phyloP scores from a whole-genome alignment of 1,284 basidiomycete genomes.

The Apiotrichum sp. region DNA sequence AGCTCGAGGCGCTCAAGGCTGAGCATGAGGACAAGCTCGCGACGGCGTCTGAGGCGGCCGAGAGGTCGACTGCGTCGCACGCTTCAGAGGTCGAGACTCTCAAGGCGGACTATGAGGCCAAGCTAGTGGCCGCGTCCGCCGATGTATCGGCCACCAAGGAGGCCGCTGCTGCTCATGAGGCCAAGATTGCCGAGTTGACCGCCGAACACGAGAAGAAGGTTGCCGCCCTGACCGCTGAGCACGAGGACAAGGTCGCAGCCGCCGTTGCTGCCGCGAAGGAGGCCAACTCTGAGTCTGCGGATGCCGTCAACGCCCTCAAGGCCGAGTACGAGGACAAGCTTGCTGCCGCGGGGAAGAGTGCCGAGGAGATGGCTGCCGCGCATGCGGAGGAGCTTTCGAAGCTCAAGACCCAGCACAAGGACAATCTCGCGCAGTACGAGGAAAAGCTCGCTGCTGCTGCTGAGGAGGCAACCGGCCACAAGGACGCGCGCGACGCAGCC shows the following conservation, averaged over 20 bases:
- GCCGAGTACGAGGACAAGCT: slow-evolving; percentile 16
- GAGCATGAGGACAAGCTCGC: slow-evolving; percentile 14
- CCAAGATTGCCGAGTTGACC: neutral
- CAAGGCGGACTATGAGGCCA: slow-evolving; percentile 13
- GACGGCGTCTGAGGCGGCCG: neutral
- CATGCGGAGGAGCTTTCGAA: slow-evolving; percentile 27
- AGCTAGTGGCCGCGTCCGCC: neutral
- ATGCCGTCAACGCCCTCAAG: slow-evolving; percentile 1
- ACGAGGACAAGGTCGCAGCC: slow-evolving; percentile 13
- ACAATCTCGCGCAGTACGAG: slow-evolving; percentile 4
- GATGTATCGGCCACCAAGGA: neutral
- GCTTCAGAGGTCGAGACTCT: neutral
- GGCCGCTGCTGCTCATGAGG: neutral
- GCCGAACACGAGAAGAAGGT: slow-evolving; percentile 5
- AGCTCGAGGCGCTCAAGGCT: slow-evolving; percentile 1
- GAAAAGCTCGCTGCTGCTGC: slow-evolving; percentile 1
- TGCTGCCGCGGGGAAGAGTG: slow-evolving; percentile 9
- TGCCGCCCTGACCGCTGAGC: slow-evolving; percentile 7
- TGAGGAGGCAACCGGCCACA: neutral
- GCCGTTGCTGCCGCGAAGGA: slow-evolving; percentile 18
- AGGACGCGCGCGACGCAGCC: neutral
- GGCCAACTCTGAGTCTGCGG: slow-evolving; percentile 7
- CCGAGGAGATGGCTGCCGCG: slow-evolving; percentile 16
- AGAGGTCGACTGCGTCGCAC: neutral
- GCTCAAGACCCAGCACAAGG: slow-evolving; percentile 19